phyloP scores from a whole-genome alignment of 306 rosid species.

The Cicer arietinum region DNA sequence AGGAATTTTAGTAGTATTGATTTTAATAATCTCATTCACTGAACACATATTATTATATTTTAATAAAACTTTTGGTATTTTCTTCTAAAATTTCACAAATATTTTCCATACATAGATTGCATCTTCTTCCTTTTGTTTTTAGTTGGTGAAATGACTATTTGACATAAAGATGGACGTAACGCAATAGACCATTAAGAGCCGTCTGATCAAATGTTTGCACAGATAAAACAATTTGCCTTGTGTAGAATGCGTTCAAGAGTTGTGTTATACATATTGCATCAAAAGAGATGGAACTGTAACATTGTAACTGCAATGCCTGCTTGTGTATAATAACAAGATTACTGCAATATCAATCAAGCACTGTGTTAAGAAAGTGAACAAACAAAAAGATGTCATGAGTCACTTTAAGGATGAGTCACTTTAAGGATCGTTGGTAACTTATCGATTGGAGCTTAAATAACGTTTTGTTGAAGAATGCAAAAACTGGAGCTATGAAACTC shows the following conservation, averaged over 20 bases:
- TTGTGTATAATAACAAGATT: slow-evolving; percentile 17
- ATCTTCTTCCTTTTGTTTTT: too few species aligned
- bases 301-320: slow-evolving; percentile 24
- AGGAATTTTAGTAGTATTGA: neutral
- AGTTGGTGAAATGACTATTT: too few species aligned
- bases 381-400: neutral
- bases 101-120: too few species aligned
- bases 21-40: neutral
- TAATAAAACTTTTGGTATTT: neutral
- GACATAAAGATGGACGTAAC: too few species aligned
- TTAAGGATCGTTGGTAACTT: too few species aligned
- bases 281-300: slow-evolving; percentile 36
- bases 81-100: neutral
- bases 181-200: too few species aligned
- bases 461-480: too few species aligned
- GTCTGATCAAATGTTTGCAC: slow-evolving; percentile 17
- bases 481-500: too few species aligned
- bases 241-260: slow-evolving; percentile 31
- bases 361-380: slow-evolving; percentile 50
- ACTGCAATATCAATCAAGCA: slow-evolving; percentile 43
- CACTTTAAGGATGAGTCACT: too few species aligned
- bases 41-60: neutral
- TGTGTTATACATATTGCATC: slow-evolving; percentile 40
- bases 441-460: too few species aligned
- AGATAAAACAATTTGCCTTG: slow-evolving; percentile 41